Conservation (phyloP, 495 filamentous ascomycete genomes). For the Podospora didyma region DNA sequence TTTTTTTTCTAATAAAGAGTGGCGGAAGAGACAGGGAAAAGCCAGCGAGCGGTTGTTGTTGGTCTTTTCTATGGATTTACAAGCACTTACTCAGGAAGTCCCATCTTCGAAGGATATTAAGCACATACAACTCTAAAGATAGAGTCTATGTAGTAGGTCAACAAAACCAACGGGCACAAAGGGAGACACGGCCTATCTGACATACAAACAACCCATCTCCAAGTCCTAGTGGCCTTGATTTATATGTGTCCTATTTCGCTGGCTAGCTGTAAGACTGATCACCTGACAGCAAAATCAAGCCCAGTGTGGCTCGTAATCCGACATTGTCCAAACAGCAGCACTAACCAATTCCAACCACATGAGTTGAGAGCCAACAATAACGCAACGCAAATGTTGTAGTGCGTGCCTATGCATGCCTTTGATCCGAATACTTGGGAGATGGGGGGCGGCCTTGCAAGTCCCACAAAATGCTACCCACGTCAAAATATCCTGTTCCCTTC, state of each 20-base stretch:
- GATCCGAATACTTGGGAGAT: background rate
- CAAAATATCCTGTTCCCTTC: background rate
- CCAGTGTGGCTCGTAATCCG: background rate
- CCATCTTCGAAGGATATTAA: too few relatives aligned
- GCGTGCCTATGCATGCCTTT: too few relatives aligned
- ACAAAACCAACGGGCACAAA: too few relatives aligned
- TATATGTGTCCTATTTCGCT: background rate
- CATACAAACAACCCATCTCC: background rate
- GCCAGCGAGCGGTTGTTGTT: too few relatives aligned
- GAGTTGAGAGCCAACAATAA: constrained; percentile 1
- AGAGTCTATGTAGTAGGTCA: too few relatives aligned
- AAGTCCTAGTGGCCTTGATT: background rate
- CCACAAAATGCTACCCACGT: background rate
- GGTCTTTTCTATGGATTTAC: too few relatives aligned
- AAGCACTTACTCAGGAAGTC: too few relatives aligned
- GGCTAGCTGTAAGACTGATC: too few relatives aligned
- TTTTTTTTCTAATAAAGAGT: too few relatives aligned
- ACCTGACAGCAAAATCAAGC: background rate
- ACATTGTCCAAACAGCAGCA: constrained; percentile 5
- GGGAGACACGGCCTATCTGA: background rate
- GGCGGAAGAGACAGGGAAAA: too few relatives aligned
- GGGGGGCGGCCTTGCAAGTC: background rate
- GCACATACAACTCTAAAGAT: too few relatives aligned
- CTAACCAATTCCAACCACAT: constrained; percentile 4
- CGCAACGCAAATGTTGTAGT: background rate